Percentiles rank a stretch among this genome's conserved stretches.
Conservation (phyloP, 1,139 yeast genomes). For the Scheffersomyces titani region DNA sequence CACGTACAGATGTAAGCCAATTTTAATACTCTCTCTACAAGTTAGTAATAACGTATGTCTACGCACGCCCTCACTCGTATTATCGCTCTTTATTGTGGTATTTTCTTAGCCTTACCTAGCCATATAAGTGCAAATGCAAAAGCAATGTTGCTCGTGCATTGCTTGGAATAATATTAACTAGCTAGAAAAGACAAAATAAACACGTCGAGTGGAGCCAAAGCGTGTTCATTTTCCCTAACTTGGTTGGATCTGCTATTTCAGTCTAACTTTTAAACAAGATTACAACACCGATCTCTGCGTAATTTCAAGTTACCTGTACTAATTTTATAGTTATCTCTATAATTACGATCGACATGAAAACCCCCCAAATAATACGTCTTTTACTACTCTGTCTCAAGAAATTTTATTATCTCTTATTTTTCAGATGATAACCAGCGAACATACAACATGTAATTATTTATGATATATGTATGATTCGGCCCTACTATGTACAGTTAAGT, state of each 20-base stretch:
- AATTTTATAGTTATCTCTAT: not conserved
- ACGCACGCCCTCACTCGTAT: not conserved
- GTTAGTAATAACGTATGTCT: not conserved
- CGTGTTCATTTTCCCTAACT: not conserved
- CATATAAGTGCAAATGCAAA: not conserved
- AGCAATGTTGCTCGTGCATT: too few relatives aligned
- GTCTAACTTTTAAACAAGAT: not conserved
- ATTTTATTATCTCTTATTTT: too few relatives aligned
- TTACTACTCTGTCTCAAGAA: not conserved
- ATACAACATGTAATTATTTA: not conserved
- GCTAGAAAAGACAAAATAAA: too few relatives aligned
- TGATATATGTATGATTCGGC: not conserved
- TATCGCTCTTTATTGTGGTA: not conserved
- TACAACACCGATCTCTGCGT: too few relatives aligned
- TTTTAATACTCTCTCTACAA: not conserved
- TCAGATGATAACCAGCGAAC: not conserved
- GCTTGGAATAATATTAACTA: too few relatives aligned
- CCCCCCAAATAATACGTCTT: not conserved
- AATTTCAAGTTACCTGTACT: not conserved
- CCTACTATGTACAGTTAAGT: not conserved
- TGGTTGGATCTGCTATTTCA: not conserved
- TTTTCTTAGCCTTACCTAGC: not conserved
- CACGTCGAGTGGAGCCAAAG: not conserved
- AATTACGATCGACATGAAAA: not conserved
- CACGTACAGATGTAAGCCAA: not conserved